These are phyloP conservation scores for Alternaria consortialis DNA, from an alignment of 2,329 filamentous ascomycete genomes.

Conservation along the genomic window DNA sequence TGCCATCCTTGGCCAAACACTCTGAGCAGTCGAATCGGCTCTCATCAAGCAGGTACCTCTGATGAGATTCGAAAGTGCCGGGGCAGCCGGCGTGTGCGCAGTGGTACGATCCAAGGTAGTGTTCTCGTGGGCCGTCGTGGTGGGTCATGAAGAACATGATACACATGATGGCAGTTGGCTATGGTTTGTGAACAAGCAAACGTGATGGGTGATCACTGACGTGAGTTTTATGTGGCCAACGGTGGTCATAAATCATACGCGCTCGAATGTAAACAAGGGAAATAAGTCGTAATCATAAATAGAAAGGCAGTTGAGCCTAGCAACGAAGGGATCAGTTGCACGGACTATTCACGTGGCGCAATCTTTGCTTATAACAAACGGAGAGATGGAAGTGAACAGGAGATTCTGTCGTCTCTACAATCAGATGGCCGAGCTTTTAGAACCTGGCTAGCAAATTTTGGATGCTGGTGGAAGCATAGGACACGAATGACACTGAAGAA, in stretches of 20 bases:
- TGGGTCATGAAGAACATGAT: slow-evolving; percentile 14
- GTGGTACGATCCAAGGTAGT: background rate
- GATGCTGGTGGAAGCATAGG: background rate
- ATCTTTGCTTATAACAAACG: background rate
- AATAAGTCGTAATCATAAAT: background rate
- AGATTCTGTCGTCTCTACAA: background rate
- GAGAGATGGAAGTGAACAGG: background rate
- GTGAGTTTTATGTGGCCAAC: too few species aligned
- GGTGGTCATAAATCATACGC: background rate
- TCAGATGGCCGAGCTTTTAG: background rate
- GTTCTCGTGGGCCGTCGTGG: background rate
- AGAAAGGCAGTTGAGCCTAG: background rate
- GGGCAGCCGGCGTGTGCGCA: slow-evolving; percentile 15
- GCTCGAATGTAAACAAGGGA: background rate
- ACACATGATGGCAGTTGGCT: slow-evolving; percentile 13
- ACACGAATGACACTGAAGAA: background rate
- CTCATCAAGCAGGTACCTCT: slow-evolving; percentile 10
- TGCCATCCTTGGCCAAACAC: background rate
- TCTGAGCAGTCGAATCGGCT: background rate
- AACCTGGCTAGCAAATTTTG: too few species aligned
- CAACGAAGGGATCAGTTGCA: background rate
- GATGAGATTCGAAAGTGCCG: background rate
- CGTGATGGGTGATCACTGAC: background rate
- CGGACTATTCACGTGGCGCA: background rate
- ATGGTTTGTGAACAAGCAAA: background rate